Evolutionary conservation across 306 rosid genomes (phyloP).

Genomic region (Begonia masoniana): DNA sequence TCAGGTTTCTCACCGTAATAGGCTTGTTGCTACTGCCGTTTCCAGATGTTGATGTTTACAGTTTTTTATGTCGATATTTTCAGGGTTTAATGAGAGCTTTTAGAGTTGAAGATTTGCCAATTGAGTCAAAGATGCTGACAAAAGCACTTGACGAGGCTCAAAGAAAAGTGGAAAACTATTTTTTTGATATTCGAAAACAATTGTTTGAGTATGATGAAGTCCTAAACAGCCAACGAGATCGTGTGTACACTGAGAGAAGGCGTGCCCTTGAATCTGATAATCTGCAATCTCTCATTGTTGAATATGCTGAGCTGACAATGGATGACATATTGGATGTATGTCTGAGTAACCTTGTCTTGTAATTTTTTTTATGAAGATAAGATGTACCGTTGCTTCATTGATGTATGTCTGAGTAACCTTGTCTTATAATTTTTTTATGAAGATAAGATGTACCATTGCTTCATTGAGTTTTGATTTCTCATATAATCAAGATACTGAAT

Average conservation of each 20-base stretch:
- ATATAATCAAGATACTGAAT: neutral
- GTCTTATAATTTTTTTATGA: neutral
- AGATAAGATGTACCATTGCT: too few relatives aligned
- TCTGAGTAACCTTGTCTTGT: constrained; percentile 5
- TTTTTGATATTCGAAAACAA: constrained; percentile 93
- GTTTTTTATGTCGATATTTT: constrained; percentile 16
- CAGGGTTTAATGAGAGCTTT: constrained; percentile 96
- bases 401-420: constrained; percentile 27
- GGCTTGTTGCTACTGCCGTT: neutral
- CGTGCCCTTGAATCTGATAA: constrained; percentile 80
- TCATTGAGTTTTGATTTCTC: neutral
- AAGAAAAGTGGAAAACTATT: constrained; percentile 91
- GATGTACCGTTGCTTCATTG: neutral
- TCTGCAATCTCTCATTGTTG: constrained; percentile 74
- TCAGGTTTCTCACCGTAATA: constrained; percentile 42
- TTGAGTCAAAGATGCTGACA: constrained; percentile 94
- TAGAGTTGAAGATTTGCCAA: constrained; percentile 95
- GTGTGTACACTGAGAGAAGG: constrained; percentile 88
- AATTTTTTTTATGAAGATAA: neutral
- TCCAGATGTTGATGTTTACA: constrained; percentile 10
- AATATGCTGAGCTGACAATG: constrained; percentile 95
- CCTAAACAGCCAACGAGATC: constrained; percentile 91
- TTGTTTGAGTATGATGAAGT: constrained; percentile 94
- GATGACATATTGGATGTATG: constrained; percentile 81
- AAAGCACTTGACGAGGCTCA: constrained; percentile 99